phyloP scores from a whole-genome alignment of 768 basidiomycete genomes.

The Omphalotus guepiniiformis region DNA sequence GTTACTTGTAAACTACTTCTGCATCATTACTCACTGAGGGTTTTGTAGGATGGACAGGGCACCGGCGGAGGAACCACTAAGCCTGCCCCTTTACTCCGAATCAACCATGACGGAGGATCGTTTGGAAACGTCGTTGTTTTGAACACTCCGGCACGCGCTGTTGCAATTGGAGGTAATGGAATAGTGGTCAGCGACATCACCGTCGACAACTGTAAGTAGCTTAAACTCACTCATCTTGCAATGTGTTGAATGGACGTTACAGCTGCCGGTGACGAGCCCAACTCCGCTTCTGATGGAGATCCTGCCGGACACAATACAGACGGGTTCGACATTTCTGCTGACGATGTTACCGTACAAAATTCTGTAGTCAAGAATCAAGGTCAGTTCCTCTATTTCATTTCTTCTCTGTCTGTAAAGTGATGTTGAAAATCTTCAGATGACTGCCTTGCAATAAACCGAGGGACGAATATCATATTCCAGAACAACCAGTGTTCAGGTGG shows the following conservation, averaged over 20 bases:
- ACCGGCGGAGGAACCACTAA: slow-evolving; percentile 14
- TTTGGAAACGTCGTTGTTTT: slow-evolving; percentile 13
- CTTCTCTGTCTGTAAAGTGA: not conserved
- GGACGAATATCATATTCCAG: slow-evolving; percentile 4
- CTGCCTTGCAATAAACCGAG: slow-evolving; percentile 8
- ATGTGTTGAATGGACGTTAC: not conserved
- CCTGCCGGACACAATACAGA: slow-evolving; percentile 9
- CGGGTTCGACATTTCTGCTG: slow-evolving; percentile 23
- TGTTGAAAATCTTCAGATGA: not conserved
- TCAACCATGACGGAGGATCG: slow-evolving; percentile 12
- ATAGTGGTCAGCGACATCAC: slow-evolving; percentile 3
- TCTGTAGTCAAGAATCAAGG: slow-evolving; percentile 4
- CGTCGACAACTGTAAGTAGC: slow-evolving; percentile 2
- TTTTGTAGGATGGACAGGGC: slow-evolving; percentile 8
- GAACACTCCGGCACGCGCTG: slow-evolving; percentile 14
- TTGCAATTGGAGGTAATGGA: slow-evolving; percentile 7
- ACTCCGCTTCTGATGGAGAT: slow-evolving; percentile 3
- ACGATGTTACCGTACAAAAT: slow-evolving; percentile 5
- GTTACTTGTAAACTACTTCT: no score
- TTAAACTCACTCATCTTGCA: no score
- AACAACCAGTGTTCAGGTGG: slow-evolving; percentile 8
- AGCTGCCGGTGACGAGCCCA: slow-evolving; percentile 7
- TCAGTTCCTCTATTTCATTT: not conserved
- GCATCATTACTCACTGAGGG: no score
- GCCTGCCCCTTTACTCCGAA: slow-evolving; percentile 13